Base-by-base conservation (phyloP, 768 basidiomycete species). In the Psilocybe sp. region DNA sequence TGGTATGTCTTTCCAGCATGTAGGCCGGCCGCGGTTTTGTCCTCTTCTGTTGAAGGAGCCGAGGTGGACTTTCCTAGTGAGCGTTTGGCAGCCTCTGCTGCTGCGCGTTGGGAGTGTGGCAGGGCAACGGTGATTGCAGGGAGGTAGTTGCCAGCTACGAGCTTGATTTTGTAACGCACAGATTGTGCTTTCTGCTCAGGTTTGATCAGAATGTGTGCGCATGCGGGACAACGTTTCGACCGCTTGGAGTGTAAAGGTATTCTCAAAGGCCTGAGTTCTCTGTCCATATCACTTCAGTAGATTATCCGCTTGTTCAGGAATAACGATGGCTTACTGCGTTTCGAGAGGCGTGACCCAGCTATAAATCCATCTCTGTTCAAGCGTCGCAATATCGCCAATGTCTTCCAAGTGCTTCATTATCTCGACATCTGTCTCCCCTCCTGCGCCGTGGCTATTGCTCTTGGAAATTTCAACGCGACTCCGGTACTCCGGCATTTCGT, bases 141-240 rank as follows among this genome's bases (percentile, higher is more conserved):
- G 13, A 99, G 76, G 68, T 98, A 98, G 64, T 89, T 96, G 23
- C 91, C 83, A 0, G 96, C 97, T 49, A 96, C 91, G 44, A 98
- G 84, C 68, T 98, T 98, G 70, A 99, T 98, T 71, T 98, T 98
- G 77, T 87, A 98, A 14, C 92, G 83, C 34, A 90, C 87, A 14
- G 91, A 93, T 58, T 93, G 92, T 0, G 94, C 88, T 64, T 99
- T 99, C 62, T 95, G 89, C 65, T 99, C 97, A 3, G 97, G 97
- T 65, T 98, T 97, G 69, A 98, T 97, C 54, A 99, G 81, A 58
- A 98, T 97, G 67, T 98, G 96, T 14, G 90, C 85, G 64, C 97
- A 99, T 2, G 77, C 79, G 12, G 93, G 87, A 71, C 97, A 99
- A 4, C 97, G 91, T 69, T 98, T 98, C 3, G 94, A 93, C 46